Percentiles rank a stretch among this genome's conserved stretches.
phyloP scores from a whole-genome alignment of 2,329 filamentous ascomycete genomes.

The Penicillium brevicompactum region DNA sequence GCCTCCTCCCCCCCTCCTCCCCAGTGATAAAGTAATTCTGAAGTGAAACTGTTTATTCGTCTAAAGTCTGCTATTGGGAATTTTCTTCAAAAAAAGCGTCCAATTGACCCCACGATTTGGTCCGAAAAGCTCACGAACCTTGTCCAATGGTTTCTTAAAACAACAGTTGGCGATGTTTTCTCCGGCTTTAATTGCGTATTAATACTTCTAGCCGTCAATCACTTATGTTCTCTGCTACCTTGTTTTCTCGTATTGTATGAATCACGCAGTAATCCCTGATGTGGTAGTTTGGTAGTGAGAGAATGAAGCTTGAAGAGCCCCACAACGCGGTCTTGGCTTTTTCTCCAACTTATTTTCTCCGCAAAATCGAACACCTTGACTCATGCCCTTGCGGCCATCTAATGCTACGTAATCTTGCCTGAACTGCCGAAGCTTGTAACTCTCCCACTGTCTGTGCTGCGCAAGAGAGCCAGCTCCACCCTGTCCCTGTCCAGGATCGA shows the following conservation, averaged over 20 bases:
- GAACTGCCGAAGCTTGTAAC: neutral
- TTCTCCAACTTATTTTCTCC: conserved; percentile 18
- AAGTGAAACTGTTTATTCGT: conserved; percentile 15
- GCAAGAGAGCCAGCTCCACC: neutral
- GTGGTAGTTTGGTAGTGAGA: too few relatives aligned
- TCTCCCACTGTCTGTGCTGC: neutral
- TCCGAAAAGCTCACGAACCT: neutral
- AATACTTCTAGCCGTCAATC: conserved; percentile 5
- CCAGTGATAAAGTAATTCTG: conserved; percentile 1
- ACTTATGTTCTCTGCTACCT: neutral
- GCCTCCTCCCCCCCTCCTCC: conserved; percentile 65
- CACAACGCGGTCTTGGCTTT: conserved; percentile 12
- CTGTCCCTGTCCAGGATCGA: conserved; percentile 10
- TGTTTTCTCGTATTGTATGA: neutral
- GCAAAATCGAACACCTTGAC: conserved; percentile 7
- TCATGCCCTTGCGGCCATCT: neutral
- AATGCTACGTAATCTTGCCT: neutral
- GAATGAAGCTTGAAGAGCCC: conserved; percentile 1
- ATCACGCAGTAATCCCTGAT: too few relatives aligned
- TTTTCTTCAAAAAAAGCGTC: neutral
- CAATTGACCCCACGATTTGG: neutral
- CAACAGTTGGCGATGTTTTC: neutral
- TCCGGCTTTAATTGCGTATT: conserved; percentile 9
- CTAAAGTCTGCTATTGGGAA: neutral
- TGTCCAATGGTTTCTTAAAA: conserved; percentile 2